Evolutionary conservation across 495 filamentous ascomycete genomes (phyloP).

Genomic region (Neurospora sublineolata): DNA sequence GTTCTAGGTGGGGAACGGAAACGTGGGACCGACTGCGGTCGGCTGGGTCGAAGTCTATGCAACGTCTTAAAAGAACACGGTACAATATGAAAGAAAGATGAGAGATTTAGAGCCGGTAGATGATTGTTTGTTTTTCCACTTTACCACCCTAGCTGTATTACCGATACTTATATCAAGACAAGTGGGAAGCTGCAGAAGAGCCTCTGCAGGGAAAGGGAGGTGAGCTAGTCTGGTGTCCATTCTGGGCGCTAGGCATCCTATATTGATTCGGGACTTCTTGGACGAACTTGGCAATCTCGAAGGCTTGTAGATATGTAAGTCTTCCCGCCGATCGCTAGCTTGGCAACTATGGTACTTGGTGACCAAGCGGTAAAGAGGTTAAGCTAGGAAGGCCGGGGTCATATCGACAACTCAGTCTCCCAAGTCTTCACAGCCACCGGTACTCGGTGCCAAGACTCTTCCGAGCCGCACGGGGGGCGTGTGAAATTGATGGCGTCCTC

Average conservation of each 20-base stretch:
- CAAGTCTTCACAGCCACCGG: slow-evolving; percentile 11
- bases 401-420: not conserved
- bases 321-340: slow-evolving; percentile 18
- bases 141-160: not conserved
- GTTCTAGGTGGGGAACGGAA: slow-evolving; percentile 3
- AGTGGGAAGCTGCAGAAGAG: slow-evolving; percentile 19
- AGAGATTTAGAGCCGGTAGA: not conserved
- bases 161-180: not conserved
- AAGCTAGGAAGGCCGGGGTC: slow-evolving; percentile 16
- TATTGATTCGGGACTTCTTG: slow-evolving; percentile 12
- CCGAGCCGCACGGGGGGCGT: slow-evolving; percentile 1
- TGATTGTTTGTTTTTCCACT: not conserved
- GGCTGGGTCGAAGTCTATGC: slow-evolving; percentile 3
- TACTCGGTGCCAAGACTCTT: slow-evolving; percentile 10
- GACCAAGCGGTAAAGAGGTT: slow-evolving; percentile 10
- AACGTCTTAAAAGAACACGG: not conserved
- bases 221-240: slow-evolving; percentile 12
- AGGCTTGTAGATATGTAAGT: slow-evolving; percentile 12
- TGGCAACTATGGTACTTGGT: not conserved
- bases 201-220: slow-evolving; percentile 15
- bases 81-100: not conserved
- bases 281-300: slow-evolving; percentile 14
- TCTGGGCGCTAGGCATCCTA: slow-evolving; percentile 18
- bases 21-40: slow-evolving; percentile 5
- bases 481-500: slow-evolving; percentile 15